Conservation (phyloP, 495 filamentous ascomycete species). For the Penicillium lividum region DNA sequence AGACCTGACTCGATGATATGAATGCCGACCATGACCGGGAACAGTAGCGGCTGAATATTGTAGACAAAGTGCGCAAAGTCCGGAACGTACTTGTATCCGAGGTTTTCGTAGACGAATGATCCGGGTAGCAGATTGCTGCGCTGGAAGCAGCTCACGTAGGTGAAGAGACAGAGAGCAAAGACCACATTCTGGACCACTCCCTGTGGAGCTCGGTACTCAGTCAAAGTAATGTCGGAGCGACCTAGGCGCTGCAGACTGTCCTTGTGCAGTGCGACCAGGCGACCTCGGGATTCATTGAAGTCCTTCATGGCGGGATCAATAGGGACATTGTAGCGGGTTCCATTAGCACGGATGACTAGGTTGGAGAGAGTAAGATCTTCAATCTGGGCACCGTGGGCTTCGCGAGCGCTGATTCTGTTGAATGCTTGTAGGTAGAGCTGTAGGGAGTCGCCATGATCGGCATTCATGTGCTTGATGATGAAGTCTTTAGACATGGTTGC, state of each 20-base stretch:
- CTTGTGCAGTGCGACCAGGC: conserved; percentile 68
- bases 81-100: conserved; percentile 45
- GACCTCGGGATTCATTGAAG: conserved; percentile 60
- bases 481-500: conserved; percentile 51
- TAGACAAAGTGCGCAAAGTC: conserved; percentile 53
- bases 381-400: conserved; percentile 53
- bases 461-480: conserved; percentile 80
- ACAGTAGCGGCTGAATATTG: conserved; percentile 46
- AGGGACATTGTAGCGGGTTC: conserved; percentile 55
- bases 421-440: conserved; percentile 66
- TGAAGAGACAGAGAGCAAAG: conserved; percentile 48
- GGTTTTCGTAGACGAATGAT: conserved; percentile 50
- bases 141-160: conserved; percentile 44
- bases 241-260: conserved; percentile 55
- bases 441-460: conserved; percentile 68
- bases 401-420: conserved; percentile 46
- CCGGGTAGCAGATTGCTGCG: conserved; percentile 58
- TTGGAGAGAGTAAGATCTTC: conserved; percentile 58
- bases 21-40: conserved; percentile 47
- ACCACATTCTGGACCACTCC: conserved; percentile 35
- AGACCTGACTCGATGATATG: conserved; percentile 56
- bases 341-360: conserved; percentile 53
- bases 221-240: conserved; percentile 57
- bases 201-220: conserved; percentile 52
- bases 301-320: conserved; percentile 62